phyloP scores from a whole-genome alignment of 352 stramenopile genomes.

The Pythium vanterpoolii region DNA sequence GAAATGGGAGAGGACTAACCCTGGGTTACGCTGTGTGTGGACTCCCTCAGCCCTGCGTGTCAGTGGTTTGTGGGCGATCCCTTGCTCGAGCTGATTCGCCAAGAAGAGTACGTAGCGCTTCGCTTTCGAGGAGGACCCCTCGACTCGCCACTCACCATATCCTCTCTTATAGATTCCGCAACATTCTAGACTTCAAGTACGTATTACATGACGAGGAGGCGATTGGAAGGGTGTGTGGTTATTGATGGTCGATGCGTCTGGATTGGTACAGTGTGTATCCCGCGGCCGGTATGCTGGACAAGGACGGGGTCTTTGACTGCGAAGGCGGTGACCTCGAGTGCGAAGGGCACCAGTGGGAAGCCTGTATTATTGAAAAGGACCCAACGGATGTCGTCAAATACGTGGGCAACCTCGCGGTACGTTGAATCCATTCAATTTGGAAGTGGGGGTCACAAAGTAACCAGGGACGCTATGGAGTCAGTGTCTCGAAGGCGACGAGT shows the following conservation, averaged over 20 bases:
- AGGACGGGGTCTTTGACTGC: conserved; percentile 56
- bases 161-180: conserved; percentile 48
- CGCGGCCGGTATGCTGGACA: conserved; percentile 64
- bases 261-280: conserved; percentile 56
- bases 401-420: conserved; percentile 65
- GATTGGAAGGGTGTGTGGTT: neutral
- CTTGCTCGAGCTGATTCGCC: conserved; percentile 63
- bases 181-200: conserved; percentile 67
- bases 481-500: conserved; percentile 79
- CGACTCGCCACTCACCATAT: neutral
- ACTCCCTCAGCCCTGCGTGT: conserved; percentile 51
- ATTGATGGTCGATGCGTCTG: neutral
- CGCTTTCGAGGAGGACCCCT: too few species aligned
- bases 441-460: neutral
- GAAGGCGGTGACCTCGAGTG: conserved; percentile 66
- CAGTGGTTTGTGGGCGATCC: conserved; percentile 78
- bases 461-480: conserved; percentile 16
- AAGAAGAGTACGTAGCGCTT: conserved; percentile 41
- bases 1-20: neutral
- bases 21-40: neutral
- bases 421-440: conserved; percentile 19
- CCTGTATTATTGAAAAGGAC: conserved; percentile 73
- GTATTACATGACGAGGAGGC: neutral
- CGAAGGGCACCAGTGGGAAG: conserved; percentile 66
- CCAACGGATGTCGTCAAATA: conserved; percentile 74